Evolutionary conservation across 805 yeast species (phyloP).

Genomic region (Barnettozyma sucrosica): DNA sequence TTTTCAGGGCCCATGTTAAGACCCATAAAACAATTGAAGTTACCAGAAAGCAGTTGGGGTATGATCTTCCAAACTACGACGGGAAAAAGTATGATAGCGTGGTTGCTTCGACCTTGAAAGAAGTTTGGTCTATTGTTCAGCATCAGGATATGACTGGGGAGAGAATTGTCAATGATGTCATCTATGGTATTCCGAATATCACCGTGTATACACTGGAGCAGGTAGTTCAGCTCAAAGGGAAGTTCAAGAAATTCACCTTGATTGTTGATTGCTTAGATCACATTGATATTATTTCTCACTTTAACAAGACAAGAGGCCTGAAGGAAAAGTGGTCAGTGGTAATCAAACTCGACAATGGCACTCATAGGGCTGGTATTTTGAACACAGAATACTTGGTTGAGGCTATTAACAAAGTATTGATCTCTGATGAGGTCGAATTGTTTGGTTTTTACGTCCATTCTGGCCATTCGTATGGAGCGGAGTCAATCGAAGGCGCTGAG

Average conservation of each 20-base stretch:
- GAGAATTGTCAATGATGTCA: constrained; percentile 37
- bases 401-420: constrained; percentile 30
- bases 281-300: constrained; percentile 40
- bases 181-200: constrained; percentile 56
- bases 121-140: constrained; percentile 48
- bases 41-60: constrained; percentile 45
- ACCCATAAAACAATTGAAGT: constrained; percentile 71
- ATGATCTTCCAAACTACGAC: constrained; percentile 27
- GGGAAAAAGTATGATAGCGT: constrained; percentile 40
- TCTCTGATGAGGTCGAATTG: constrained; percentile 34
- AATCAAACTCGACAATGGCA: constrained; percentile 67
- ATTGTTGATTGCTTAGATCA: constrained; percentile 62
- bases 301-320: constrained; percentile 23
- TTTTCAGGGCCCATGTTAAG: constrained; percentile 68
- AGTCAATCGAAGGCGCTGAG: constrained; percentile 41
- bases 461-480: constrained; percentile 63
- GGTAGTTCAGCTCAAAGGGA: constrained; percentile 36
- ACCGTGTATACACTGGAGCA: constrained; percentile 42
- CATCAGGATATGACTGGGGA: constrained; percentile 26
- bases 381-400: constrained; percentile 30
- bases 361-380: constrained; percentile 58
- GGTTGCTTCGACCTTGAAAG: constrained; percentile 64
- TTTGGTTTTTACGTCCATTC: constrained; percentile 77
- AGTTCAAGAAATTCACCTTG: constrained; percentile 42
- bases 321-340: constrained; percentile 53